Base-by-base conservation (phyloP, 306 rosid species). In the Casuarina cunninghamiana region DNA sequence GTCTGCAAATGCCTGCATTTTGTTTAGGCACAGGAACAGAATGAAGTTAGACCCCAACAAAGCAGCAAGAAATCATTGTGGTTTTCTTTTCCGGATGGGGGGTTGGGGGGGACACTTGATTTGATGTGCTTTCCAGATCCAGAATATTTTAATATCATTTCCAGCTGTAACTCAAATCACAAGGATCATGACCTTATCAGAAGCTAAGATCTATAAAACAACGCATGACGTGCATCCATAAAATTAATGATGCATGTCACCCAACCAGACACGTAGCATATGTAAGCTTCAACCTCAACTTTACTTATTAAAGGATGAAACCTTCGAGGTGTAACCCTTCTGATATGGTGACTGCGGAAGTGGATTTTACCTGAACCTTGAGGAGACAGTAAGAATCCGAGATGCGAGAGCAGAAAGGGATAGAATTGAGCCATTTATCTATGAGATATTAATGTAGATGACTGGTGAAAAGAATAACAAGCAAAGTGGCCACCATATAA, bases 1-100 rank as follows among this genome's bases (percentile, higher is more conserved):
- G 61, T 95, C 97, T 1, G 98, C 98, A 76, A 95, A 88, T 41
- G 95, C 98, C 98, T 94, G 87, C 68, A 75, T 85, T 78, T 76
- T 79, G 78, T 42, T 71, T 65, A 48, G 37, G 62, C 71, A 75
- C n/a, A 51, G 58, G 67, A 46, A 32, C 68, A 45, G 26, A 77
- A 7, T 44, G 10, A 73, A 48, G 55, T 78, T 53, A 77, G 41
- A 78, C 62, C 41, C 42, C 16, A 74, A 38, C 57, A 62, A 26
- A 58, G 11, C 38, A 42, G 55, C n/a, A 53, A n/a, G 13, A 63
- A 62, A 10, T 4, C 61, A 26, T 7, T 26, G 9, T 10, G 13
- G 13, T 48, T 48, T 10, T 48, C 12, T 9, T 48, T 48, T 46
- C 10, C 2, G 50, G 50, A 46, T 26, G 32, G 50, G 50, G 50